Percentiles rank a stretch among this genome's conserved stretches.
phyloP scores from a whole-genome alignment of 2,329 filamentous ascomycete genomes.

The Bipolaris sorokiniana region DNA sequence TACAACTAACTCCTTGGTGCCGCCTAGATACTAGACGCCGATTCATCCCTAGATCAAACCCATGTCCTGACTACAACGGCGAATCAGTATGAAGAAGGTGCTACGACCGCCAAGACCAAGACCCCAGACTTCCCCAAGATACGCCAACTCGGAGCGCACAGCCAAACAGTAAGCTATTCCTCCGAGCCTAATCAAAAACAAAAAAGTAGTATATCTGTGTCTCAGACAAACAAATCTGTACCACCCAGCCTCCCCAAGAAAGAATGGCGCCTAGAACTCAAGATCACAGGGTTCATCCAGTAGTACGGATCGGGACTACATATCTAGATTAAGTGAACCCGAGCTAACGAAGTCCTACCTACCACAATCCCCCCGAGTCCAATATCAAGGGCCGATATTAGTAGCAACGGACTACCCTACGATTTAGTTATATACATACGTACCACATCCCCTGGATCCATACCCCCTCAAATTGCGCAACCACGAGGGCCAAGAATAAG shows the following conservation, averaged over 20 bases:
- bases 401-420: constrained; percentile 41
- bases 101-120: constrained; percentile 60
- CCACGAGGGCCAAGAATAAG: too few species aligned
- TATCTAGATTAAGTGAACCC: constrained; percentile 53
- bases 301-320: constrained; percentile 48
- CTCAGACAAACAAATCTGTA: too few species aligned
- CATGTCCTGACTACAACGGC: constrained; percentile 50
- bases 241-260: constrained; percentile 19
- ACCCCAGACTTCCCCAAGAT: constrained; percentile 69
- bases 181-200: constrained; percentile 58
- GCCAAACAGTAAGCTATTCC: constrained; percentile 59
- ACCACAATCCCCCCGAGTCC: constrained; percentile 62
- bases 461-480: too few species aligned
- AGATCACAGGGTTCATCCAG: constrained; percentile 55
- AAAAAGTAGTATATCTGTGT: constrained; percentile 9
- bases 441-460: too few species aligned
- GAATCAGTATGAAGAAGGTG: constrained; percentile 56
- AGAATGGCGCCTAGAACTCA: constrained; percentile 54
- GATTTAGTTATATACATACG: too few species aligned
- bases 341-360: constrained; percentile 54
- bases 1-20: too few species aligned
- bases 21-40: too few species aligned
- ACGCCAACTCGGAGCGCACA: constrained; percentile 60
- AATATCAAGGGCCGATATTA: constrained; percentile 67
- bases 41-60: too few species aligned